phyloP scores from a whole-genome alignment of 805 yeast species.

The Ogataea naganishii region DNA sequence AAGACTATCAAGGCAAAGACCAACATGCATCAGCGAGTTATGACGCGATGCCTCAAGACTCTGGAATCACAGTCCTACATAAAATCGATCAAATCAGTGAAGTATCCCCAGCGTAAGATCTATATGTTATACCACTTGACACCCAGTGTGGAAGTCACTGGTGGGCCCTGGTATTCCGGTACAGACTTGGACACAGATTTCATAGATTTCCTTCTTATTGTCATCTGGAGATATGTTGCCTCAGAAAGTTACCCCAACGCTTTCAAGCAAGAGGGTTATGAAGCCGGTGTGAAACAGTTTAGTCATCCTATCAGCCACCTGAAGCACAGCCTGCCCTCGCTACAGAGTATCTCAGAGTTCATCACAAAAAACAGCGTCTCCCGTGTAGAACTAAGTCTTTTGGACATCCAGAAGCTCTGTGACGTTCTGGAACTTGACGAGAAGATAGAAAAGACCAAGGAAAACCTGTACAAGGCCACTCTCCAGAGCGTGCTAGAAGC shows the following conservation, averaged over 20 bases:
- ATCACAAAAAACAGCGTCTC: conserved; percentile 68
- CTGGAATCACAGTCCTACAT: conserved; percentile 76
- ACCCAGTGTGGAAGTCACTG: conserved; percentile 93
- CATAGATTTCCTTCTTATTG: conserved; percentile 72
- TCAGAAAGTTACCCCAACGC: conserved; percentile 70
- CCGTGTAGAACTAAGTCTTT: conserved; percentile 64
- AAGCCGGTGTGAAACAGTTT: conserved; percentile 16
- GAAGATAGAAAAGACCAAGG: conserved; percentile 57
- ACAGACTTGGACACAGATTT: conserved; percentile 91
- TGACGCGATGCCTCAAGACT: conserved; percentile 69
- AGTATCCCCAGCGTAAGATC: conserved; percentile 85
- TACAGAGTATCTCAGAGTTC: conserved; percentile 69
- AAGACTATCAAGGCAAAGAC: conserved; percentile 84
- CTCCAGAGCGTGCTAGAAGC: conserved; percentile 74
- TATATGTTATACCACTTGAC: conserved; percentile 91
- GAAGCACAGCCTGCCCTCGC: conserved; percentile 48
- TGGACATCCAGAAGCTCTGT: conserved; percentile 75
- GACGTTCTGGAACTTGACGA: conserved; percentile 86
- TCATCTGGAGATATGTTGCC: conserved; percentile 82
- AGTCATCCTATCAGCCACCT: conserved; percentile 17
- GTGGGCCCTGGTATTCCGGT: conserved; percentile 99
- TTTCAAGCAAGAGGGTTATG: conserved; percentile 33
- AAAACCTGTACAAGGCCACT: conserved; percentile 67
- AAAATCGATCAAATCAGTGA: conserved; percentile 85
- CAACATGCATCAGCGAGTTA: conserved; percentile 87